A percentile compares a stretch with the other conserved stretches of the same genome.
Evolutionary conservation across 2,329 filamentous ascomycete species (phyloP).

Genomic region (Nannizziopsis barbatae): DNA sequence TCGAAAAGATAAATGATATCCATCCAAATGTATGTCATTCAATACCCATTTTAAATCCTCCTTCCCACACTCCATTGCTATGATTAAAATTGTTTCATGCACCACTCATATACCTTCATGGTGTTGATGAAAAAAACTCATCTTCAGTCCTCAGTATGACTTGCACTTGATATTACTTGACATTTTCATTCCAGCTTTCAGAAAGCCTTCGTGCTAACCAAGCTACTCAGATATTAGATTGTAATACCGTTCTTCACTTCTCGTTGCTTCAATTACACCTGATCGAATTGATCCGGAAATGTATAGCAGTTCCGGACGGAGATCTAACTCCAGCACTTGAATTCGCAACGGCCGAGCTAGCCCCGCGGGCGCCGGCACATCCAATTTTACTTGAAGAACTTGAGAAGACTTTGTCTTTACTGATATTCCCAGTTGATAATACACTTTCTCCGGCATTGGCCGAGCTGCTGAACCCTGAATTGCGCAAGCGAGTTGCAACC

Average conservation of each 20-base stretch:
- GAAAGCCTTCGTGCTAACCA: slow-evolving; percentile 14
- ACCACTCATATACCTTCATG: slow-evolving; percentile 92
- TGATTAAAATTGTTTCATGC: slow-evolving; percentile 99
- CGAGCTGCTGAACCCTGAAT: slow-evolving; percentile 62
- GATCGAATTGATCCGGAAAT: slow-evolving; percentile 78
- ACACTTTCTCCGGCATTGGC: slow-evolving; percentile 60
- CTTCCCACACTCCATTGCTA: slow-evolving; percentile 29
- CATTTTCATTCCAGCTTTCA: slow-evolving; percentile 13
- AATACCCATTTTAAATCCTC: slow-evolving; percentile 8
- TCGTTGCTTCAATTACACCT: slow-evolving; percentile 79
- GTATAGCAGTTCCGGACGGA: slow-evolving; percentile 52
- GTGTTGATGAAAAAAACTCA: slow-evolving; percentile 73
- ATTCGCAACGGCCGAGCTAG: slow-evolving; percentile 79
- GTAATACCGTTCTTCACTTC: slow-evolving; percentile 74
- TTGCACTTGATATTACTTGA: slow-evolving; percentile 20
- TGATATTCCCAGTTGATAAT: slow-evolving; percentile 76
- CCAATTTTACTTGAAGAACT: slow-evolving; percentile 73
- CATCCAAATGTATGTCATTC: slow-evolving; percentile 70
- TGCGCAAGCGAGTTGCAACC: slow-evolving; percentile 74
- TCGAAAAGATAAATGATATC: slow-evolving; percentile 76
- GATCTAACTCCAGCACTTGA: slow-evolving; percentile 71
- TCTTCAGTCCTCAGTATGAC: slow-evolving; percentile 86
- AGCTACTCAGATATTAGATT: slow-evolving; percentile 64
- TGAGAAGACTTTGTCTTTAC: slow-evolving; percentile 82
- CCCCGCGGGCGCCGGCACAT: slow-evolving; percentile 73